Base-by-base conservation (phyloP, 306 rosid species). In the Betula pendula region DNA sequence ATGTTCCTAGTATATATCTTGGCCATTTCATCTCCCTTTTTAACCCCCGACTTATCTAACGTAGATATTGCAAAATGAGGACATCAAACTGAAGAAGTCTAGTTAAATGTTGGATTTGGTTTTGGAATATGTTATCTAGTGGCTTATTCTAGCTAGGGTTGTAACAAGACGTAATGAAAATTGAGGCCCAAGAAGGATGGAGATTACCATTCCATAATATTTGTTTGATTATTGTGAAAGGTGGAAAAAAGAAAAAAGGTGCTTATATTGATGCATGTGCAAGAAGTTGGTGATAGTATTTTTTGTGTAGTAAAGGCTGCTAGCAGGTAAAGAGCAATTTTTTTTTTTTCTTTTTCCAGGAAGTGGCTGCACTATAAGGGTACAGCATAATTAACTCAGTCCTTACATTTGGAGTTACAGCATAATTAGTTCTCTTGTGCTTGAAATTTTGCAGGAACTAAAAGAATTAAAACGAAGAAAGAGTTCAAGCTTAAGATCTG, bases 381-480 rank as follows among this genome's bases (percentile, higher is more conserved):
- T 35, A 35, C 40, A 2, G 40, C 40, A 35, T 35, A 3, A 35
- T 29, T 11, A 62, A 31, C 12, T 62, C 16, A 31, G 20, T 38
- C 20, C 1, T 33, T 65, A 65, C 13, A 17, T 33, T 65, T 65
- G 70, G 70, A 35, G 45, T 43, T 33, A 4, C 16, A 11, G 43
- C 42, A 44, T 44, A 9, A 11, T 17, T 63, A 44, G 35, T n/a
- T 38, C 31, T 42, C 51, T 53, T n/a, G 68, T 81, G 68, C 66
- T 69, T 80, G 82, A 81, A 82, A 84, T 44, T 55, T 52, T 83
- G 81, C 87, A 89, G 97, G 92, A 86, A 68, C 68, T 72, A 75
- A 91, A 85, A 84, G 88, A 86, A 77, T 66, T 35, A 74, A 90
- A 79, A 84, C 80, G 72, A 78, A 88, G 76, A 73, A 90, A 86